Conservation (phyloP, 768 basidiomycete genomes). For the Leucocoprinus sp. region DNA sequence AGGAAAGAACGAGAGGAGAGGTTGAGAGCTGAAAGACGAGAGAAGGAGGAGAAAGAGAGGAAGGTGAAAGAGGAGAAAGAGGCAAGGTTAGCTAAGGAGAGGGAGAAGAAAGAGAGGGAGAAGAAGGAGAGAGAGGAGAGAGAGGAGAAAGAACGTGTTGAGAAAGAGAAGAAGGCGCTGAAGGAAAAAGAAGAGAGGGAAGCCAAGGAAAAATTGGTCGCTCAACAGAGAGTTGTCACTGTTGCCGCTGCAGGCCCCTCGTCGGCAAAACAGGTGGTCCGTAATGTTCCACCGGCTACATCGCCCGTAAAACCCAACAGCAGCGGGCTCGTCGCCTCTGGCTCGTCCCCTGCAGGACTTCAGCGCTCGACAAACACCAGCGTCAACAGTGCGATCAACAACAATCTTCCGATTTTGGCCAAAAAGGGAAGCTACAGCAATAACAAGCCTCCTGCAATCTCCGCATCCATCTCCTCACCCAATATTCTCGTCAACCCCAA, state of each 20-base stretch:
- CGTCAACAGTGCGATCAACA: slow-evolving; percentile 27
- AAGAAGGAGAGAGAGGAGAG: slow-evolving; percentile 26
- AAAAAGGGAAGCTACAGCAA: slow-evolving; percentile 50
- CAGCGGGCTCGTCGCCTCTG: slow-evolving; percentile 27
- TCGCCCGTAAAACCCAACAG: slow-evolving; percentile 21
- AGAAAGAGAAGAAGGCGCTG: slow-evolving; percentile 22
- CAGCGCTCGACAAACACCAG: slow-evolving; percentile 34
- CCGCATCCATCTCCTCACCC: slow-evolving; percentile 15
- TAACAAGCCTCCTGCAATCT: slow-evolving; percentile 25
- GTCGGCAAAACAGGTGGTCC: slow-evolving; percentile 32
- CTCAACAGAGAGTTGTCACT: slow-evolving; percentile 41
- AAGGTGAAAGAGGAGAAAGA: slow-evolving; percentile 35
- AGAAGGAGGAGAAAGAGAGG: slow-evolving; percentile 46
- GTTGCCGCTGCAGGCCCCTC: slow-evolving; percentile 17
- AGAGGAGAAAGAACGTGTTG: slow-evolving; percentile 23
- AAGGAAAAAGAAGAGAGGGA: slow-evolving; percentile 22
- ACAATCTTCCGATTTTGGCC: slow-evolving; percentile 18
- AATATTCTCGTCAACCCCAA: slow-evolving; percentile 15
- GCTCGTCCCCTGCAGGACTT: slow-evolving; percentile 30
- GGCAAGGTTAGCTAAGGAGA: slow-evolving; percentile 23
- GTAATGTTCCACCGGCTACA: slow-evolving; percentile 42
- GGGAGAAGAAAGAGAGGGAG: slow-evolving; percentile 24
- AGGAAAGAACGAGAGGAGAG: slow-evolving; percentile 61
- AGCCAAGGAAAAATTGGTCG: slow-evolving; percentile 21
- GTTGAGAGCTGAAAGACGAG: slow-evolving; percentile 65